phyloP scores from a whole-genome alignment of 768 basidiomycete genomes.

The Podaxis carcinomalis region DNA sequence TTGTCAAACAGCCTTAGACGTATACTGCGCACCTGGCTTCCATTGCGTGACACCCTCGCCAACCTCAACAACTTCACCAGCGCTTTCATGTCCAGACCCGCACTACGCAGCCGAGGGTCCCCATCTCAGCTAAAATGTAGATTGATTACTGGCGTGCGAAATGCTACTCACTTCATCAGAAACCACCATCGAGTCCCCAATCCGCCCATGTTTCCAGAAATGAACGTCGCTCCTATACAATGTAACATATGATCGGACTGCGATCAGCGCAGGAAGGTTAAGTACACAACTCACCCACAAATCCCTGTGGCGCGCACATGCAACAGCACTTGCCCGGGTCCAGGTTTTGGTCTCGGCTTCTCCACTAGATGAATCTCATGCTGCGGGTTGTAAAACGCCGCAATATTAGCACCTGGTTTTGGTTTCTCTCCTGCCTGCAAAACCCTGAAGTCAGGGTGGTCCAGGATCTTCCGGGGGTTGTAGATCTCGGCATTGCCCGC shows the following conservation, averaged over 20 bases:
- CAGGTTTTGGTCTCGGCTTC: constrained; percentile 56
- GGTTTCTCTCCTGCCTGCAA: constrained; percentile 47
- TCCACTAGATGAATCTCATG: constrained; percentile 67
- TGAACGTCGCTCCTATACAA: constrained; percentile 60
- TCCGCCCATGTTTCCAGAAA: constrained; percentile 67
- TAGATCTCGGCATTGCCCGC: constrained; percentile 43
- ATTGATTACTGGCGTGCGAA: background rate
- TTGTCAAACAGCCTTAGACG: background rate
- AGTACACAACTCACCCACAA: constrained; percentile 56
- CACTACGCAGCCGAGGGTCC: constrained; percentile 33
- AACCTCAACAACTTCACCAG: constrained; percentile 60
- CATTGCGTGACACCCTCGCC: constrained; percentile 65
- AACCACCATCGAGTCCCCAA: constrained; percentile 69
- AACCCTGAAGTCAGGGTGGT: constrained; percentile 52
- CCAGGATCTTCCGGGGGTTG: constrained; percentile 50
- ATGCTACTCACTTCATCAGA: constrained; percentile 48
- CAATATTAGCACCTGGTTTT: constrained; percentile 46
- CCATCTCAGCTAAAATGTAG: background rate
- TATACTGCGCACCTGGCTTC: constrained; percentile 42
- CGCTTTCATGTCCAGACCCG: constrained; percentile 68
- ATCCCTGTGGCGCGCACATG: constrained; percentile 68
- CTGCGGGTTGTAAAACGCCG: constrained; percentile 59
- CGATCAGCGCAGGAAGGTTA: background rate
- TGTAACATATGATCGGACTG: background rate
- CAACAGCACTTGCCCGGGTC: constrained; percentile 60